Percentiles rank a stretch among this genome's conserved stretches.
These are phyloP conservation scores for Blastobotrys proliferans DNA, from an alignment of 1,139 yeast species.

Conservation along the genomic window DNA sequence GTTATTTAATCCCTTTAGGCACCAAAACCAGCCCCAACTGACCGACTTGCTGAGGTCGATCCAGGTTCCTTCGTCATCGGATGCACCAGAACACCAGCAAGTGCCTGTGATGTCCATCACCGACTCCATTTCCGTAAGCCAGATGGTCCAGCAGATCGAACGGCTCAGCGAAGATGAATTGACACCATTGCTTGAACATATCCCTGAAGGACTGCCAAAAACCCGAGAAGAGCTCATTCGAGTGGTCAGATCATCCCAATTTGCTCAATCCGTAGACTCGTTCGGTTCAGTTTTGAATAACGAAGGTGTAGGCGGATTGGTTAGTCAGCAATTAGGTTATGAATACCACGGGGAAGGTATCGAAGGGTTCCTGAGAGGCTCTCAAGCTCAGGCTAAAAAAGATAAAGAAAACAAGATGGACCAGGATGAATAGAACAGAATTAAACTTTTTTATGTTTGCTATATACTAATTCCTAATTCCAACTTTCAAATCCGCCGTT, in stretches of 20 bases:
- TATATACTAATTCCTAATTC: neutral
- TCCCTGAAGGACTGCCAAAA: constrained; percentile 46
- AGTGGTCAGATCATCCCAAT: constrained; percentile 52
- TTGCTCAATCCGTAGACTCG: constrained; percentile 45
- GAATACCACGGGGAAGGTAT: constrained; percentile 59
- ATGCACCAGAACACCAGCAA: neutral
- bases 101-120: constrained; percentile 32
- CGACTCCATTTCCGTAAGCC: constrained; percentile 42
- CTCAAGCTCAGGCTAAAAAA: constrained; percentile 36
- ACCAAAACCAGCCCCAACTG: neutral
- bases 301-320: constrained; percentile 50
- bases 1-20: neutral
- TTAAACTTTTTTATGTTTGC: neutral
- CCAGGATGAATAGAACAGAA: constrained; percentile 8
- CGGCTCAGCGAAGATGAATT: constrained; percentile 40
- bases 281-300: constrained; percentile 44
- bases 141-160: constrained; percentile 42
- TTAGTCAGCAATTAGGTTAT: constrained; percentile 50
- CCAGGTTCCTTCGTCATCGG: neutral
- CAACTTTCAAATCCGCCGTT: neutral
- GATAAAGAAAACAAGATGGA: constrained; percentile 10
- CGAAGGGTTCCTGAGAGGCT: constrained; percentile 48
- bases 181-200: constrained; percentile 37
- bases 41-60: constrained; percentile 2
- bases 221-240: constrained; percentile 42